A percentile compares a stretch with the other conserved stretches of the same genome.
Conservation (phyloP, 257 asterid genomes). For the Echites panduratus region DNA sequence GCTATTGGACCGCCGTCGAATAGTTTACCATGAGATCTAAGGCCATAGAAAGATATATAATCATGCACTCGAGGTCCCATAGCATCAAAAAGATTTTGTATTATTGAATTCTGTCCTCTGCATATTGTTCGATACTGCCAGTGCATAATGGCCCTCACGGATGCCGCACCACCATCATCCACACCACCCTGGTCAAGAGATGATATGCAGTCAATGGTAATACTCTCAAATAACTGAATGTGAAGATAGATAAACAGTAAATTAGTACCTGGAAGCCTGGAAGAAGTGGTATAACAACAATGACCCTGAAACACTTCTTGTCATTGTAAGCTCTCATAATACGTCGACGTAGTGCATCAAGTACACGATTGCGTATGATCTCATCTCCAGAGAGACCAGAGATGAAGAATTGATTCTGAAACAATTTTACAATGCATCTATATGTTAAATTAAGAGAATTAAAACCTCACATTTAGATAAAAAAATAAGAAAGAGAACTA, state of each 20-base stretch:
- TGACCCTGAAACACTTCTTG: conserved; percentile 82
- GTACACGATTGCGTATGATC: conserved; percentile 73
- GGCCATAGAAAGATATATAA: conserved; percentile 82
- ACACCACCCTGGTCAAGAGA: conserved; percentile 69
- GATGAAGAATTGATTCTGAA: conserved; percentile 96
- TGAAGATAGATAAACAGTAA: conserved; percentile 11
- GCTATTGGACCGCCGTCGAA: conserved; percentile 80
- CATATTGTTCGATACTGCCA: conserved; percentile 93
- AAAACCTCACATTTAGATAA: no score
- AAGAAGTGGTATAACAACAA: conserved; percentile 87
- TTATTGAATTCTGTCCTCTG: conserved; percentile 71
- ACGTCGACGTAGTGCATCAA: conserved; percentile 72
- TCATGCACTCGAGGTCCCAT: conserved; percentile 79
- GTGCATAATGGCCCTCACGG: conserved; percentile 97
- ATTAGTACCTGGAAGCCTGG: conserved; percentile 89
- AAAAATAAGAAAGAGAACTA: conserved; percentile 23
- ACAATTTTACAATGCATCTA: conserved; percentile 18
- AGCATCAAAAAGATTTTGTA: conserved; percentile 60
- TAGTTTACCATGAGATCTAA: conserved; percentile 75
- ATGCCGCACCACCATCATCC: conserved; percentile 98
- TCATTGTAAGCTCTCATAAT: conserved; percentile 81
- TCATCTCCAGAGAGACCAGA: conserved; percentile 93
- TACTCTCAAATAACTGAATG: conserved; percentile 8
- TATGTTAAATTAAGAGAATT: conserved; percentile 27
- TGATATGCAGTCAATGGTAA: conserved; percentile 19